Conservation (phyloP, 192 early-diverging fungal species). For the Umbelopsis sp. region DNA sequence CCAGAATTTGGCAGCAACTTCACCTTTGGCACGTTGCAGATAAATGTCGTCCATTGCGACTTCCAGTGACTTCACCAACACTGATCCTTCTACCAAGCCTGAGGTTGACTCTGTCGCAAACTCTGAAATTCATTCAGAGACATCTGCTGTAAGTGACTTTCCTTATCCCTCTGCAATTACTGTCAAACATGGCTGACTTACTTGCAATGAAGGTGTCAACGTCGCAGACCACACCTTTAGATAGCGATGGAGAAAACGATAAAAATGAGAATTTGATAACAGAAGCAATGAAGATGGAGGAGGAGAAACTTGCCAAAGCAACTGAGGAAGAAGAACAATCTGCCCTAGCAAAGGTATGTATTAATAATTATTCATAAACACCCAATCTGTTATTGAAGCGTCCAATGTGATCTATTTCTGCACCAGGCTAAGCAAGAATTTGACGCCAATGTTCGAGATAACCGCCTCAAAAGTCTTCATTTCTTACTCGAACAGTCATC, state of each 20-base stretch:
- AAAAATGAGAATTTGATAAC: conserved; percentile 3
- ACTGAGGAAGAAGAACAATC: conserved; percentile 16
- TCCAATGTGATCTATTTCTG: neutral
- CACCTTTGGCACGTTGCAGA: neutral
- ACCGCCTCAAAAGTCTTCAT: conserved; percentile 73
- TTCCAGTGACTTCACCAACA: neutral
- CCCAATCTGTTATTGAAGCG: neutral
- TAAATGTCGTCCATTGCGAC: neutral
- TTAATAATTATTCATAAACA: neutral
- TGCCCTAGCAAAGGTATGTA: conserved; percentile 7
- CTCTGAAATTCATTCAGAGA: neutral
- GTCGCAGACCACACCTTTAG: conserved; percentile 11
- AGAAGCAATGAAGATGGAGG: conserved; percentile 19
- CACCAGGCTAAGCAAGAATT: conserved; percentile 65
- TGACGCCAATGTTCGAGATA: conserved; percentile 54
- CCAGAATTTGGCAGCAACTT: neutral
- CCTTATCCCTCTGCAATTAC: neutral
- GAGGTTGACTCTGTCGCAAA: neutral
- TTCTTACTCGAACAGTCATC: conserved; percentile 83
- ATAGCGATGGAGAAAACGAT: conserved; percentile 20
- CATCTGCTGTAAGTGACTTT: neutral
- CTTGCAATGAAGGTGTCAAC: neutral
- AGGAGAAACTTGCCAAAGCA: conserved; percentile 9
- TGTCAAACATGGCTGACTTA: conserved; percentile 2
- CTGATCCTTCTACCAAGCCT: neutral